phyloP scores from a whole-genome alignment of 768 basidiomycete genomes.

The Boletus reticuloceps region DNA sequence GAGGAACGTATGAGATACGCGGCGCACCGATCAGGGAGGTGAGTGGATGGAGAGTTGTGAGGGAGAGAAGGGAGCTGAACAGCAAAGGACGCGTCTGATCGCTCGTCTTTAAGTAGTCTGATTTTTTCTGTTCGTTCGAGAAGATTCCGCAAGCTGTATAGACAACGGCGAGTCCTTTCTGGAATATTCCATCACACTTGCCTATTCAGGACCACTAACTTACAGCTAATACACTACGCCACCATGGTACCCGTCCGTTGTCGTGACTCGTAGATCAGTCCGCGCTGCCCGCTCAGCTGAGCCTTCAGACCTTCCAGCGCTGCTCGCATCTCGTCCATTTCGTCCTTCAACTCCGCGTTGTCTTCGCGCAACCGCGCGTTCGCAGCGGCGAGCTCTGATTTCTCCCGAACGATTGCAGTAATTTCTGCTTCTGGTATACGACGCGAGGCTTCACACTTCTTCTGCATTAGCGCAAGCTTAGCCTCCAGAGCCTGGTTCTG shows the following conservation, averaged over 20 bases:
- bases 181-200: slow-evolving; percentile 34
- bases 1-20: neutral
- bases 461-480: slow-evolving; percentile 46
- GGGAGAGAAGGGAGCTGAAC: slow-evolving; percentile 7
- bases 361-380: slow-evolving; percentile 57
- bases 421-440: slow-evolving; percentile 41
- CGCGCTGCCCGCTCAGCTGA: slow-evolving; percentile 47
- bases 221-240: neutral
- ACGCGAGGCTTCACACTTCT: slow-evolving; percentile 37
- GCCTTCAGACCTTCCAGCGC: slow-evolving; percentile 68
- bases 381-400: slow-evolving; percentile 41
- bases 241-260: slow-evolving; percentile 33
- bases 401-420: slow-evolving; percentile 45
- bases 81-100: slow-evolving; percentile 17
- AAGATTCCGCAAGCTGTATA: slow-evolving; percentile 37
- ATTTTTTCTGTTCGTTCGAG: slow-evolving; percentile 36
- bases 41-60: slow-evolving; percentile 9
- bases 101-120: slow-evolving; percentile 36
- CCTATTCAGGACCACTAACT: slow-evolving; percentile 21
- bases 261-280: slow-evolving; percentile 46
- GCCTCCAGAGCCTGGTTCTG: slow-evolving; percentile 64
- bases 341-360: slow-evolving; percentile 53
- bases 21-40: slow-evolving; percentile 16
- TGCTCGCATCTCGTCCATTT: slow-evolving; percentile 63
- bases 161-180: slow-evolving; percentile 25